Percentiles rank a stretch among this genome's conserved stretches.
phyloP scores from a whole-genome alignment of 192 early-diverging fungal species.

The Linnemannia hyalina region DNA sequence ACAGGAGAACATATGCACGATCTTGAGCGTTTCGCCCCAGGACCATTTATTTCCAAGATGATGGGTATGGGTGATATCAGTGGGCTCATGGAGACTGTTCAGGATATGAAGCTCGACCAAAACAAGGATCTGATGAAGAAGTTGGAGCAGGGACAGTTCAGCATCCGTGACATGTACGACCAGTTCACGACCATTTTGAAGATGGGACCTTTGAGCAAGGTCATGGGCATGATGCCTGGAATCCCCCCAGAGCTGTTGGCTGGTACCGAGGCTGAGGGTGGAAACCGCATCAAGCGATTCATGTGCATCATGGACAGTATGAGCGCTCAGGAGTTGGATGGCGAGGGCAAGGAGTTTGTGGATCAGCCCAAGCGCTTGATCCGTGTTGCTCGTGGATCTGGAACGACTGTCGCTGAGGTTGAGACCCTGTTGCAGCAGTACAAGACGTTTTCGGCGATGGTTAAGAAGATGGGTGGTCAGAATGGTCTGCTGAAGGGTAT shows the following conservation, averaged over 20 bases:
- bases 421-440: conserved; percentile 86
- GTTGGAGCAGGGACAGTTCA: conserved; percentile 84
- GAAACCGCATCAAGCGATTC: conserved; percentile 74
- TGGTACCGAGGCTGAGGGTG: conserved; percentile 68
- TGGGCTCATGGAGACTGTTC: conserved; percentile 89
- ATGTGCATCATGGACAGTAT: conserved; percentile 98
- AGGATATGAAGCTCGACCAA: conserved; percentile 90
- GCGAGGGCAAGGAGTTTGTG: conserved; percentile 87
- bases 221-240: conserved; percentile 78
- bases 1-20: conserved; percentile 98
- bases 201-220: conserved; percentile 94
- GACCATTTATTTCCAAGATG: conserved; percentile 93
- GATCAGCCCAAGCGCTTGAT: conserved; percentile 78
- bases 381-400: conserved; percentile 89
- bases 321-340: conserved; percentile 90
- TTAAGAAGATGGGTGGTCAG: conserved; percentile 94
- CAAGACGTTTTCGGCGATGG: conserved; percentile 84
- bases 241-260: conserved; percentile 67
- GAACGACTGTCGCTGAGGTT: conserved; percentile 84
- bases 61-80: conserved; percentile 93
- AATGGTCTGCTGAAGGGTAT: conserved; percentile 83
- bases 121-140: conserved; percentile 93
- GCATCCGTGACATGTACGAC: conserved; percentile 94
- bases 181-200: conserved; percentile 90
- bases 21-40: conserved; percentile 89